Conservation (phyloP, 495 filamentous ascomycete genomes). For the Chaetomium cochliodes region DNA sequence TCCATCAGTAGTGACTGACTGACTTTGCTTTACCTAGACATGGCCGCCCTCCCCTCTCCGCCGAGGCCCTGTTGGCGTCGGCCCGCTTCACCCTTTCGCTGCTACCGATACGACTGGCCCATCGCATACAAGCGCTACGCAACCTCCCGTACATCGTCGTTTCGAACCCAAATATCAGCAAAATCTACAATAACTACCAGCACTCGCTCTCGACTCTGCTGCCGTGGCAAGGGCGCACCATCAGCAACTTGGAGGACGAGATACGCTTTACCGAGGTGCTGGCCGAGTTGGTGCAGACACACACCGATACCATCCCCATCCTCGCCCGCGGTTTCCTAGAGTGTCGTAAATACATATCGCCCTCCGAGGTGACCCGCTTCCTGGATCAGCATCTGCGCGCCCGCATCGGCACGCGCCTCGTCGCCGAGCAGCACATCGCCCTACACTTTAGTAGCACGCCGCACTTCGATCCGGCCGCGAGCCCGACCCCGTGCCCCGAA, state of each 20-base stretch:
- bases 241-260: constrained; percentile 83
- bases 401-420: constrained; percentile 87
- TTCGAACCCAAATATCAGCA: constrained; percentile 85
- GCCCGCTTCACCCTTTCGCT: constrained; percentile 94
- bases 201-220: constrained; percentile 87
- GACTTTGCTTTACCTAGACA: constrained; percentile 53
- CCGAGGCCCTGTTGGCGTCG: constrained; percentile 73
- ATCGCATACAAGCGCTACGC: constrained; percentile 85
- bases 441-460: constrained; percentile 81
- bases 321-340: constrained; percentile 91
- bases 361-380: constrained; percentile 79
- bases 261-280: constrained; percentile 86
- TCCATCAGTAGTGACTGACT: neutral
- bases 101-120: constrained; percentile 88
- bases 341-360: constrained; percentile 80
- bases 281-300: constrained; percentile 88
- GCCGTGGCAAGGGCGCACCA: constrained; percentile 72
- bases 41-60: constrained; percentile 83
- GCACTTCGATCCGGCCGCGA: constrained; percentile 52
- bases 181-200: constrained; percentile 92
- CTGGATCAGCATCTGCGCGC: constrained; percentile 92
- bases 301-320: constrained; percentile 89
- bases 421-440: constrained; percentile 96
- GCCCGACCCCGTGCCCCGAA: constrained; percentile 48
- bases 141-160: constrained; percentile 98